A percentile compares a stretch with the other conserved stretches of the same genome.
Evolutionary conservation across 148 eudicot species (phyloP).

Genomic region (Persicaria maculosa): DNA sequence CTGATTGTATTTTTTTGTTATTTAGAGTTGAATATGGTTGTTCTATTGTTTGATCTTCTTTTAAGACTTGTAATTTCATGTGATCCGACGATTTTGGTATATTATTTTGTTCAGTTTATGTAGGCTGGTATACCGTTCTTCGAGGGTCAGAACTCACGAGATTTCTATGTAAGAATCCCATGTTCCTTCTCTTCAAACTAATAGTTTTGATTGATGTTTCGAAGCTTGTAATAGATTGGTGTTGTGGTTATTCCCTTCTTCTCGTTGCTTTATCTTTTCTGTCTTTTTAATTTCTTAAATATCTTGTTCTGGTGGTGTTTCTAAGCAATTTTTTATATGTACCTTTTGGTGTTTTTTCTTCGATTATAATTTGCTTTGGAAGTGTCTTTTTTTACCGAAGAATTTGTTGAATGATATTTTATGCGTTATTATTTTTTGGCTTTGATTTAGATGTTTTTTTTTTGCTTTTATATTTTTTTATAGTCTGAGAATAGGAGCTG

Average conservation of each 20-base stretch:
- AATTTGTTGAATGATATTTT: background rate
- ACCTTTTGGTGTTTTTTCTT: background rate
- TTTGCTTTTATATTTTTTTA: background rate
- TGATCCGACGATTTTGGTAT: too few species aligned
- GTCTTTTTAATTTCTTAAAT: background rate
- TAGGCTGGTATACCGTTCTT: too few species aligned
- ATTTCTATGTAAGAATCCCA: background rate
- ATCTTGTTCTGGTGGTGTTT: background rate
- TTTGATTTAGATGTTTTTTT: conserved; percentile 9
- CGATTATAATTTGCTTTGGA: background rate
- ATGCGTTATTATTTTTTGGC: background rate
- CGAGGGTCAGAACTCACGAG: background rate
- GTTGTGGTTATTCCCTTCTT: background rate
- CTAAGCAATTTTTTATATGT: background rate
- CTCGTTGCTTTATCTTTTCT: background rate
- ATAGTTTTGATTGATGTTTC: background rate
- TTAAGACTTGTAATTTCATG: too few species aligned
- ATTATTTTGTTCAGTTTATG: too few species aligned
- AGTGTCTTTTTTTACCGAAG: background rate
- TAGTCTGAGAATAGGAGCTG: conserved; percentile 56
- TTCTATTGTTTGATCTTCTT: too few species aligned
- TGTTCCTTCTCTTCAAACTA: background rate
- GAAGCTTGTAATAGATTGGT: background rate
- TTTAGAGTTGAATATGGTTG: too few species aligned
- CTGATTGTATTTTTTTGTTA: too few species aligned